Percentiles rank a stretch among this genome's conserved stretches.
These are phyloP conservation scores for Cutaneotrichosporon spelunceum DNA, from an alignment of 1,284 basidiomycete genomes.

Conservation along the genomic window DNA sequence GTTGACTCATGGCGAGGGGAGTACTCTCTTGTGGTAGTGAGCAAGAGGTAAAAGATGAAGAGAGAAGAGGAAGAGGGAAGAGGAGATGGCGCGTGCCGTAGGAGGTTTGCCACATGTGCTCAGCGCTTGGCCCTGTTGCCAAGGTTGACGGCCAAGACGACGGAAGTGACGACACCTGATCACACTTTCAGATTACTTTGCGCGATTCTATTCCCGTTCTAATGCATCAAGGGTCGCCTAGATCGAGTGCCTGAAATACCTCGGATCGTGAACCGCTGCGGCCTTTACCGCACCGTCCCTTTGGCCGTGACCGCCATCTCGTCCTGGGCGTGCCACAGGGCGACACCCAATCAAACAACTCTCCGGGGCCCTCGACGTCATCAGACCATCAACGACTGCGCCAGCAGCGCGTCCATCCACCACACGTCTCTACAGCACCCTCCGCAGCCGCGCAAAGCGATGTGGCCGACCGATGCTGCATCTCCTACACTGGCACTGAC, in stretches of 20 bases:
- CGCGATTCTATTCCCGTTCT: neutral
- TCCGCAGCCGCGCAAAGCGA: neutral
- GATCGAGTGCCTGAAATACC: neutral
- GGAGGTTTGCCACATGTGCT: neutral
- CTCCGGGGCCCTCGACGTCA: too few relatives aligned
- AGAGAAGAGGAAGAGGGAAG: neutral
- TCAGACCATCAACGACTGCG: too few relatives aligned
- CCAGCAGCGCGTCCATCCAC: too few relatives aligned
- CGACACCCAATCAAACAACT: too few relatives aligned
- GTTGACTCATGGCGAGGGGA: neutral
- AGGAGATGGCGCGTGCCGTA: neutral
- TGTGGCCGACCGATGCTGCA: neutral
- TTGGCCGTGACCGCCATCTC: too few relatives aligned
- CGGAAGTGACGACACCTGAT: neutral
- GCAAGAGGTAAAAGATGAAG: neutral
- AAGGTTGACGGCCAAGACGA: neutral
- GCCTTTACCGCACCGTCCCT: neutral
- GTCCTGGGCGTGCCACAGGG: too few relatives aligned
- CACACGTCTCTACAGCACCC: neutral
- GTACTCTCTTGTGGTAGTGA: conserved; percentile 1
- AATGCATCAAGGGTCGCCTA: neutral
- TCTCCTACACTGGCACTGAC: neutral
- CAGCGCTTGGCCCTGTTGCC: neutral
- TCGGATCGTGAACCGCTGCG: neutral
- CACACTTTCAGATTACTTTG: too few relatives aligned